Percentiles rank a stretch among this genome's conserved stretches.
Evolutionary conservation across 352 stramenopile genomes (phyloP).

Genomic region (Globisporangium emineosum): DNA sequence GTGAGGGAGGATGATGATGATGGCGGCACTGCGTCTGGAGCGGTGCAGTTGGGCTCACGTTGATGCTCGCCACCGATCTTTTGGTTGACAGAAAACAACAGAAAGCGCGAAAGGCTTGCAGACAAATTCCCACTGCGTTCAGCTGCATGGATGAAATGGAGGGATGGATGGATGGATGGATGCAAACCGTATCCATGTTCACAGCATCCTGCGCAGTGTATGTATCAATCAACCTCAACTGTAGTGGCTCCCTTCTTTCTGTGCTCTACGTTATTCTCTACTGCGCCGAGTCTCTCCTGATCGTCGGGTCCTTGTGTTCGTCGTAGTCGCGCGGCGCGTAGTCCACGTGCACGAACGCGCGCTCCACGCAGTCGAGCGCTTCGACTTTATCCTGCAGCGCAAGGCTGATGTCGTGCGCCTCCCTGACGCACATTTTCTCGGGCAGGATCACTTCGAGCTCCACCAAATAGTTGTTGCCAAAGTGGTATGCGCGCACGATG

Average conservation of each 20-base stretch:
- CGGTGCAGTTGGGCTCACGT: neutral
- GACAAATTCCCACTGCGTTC: neutral
- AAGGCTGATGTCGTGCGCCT: constrained; percentile 96
- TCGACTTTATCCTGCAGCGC: constrained; percentile 97
- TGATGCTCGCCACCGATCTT: neutral
- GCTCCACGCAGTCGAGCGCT: constrained; percentile 93
- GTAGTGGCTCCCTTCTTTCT: no score
- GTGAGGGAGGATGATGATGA: neutral
- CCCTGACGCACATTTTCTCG: constrained; percentile 88
- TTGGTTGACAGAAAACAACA: neutral
- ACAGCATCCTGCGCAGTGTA: no score
- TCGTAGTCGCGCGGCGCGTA: constrained; percentile 90
- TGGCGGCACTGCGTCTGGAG: no score
- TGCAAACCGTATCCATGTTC: no score
- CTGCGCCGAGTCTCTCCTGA: constrained; percentile 34
- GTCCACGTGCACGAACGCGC: constrained; percentile 98
- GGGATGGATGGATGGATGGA: no score
- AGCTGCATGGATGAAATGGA: neutral
- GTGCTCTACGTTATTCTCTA: no score
- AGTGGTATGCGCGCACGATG: constrained; percentile 94
- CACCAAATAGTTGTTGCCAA: constrained; percentile 95
- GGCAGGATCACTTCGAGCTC: constrained; percentile 86
- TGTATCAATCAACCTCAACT: no score
- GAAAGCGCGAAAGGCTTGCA: neutral
- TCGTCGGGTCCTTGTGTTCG: constrained; percentile 86